Evolutionary conservation across 208 protist genomes (phyloP), one percentile per base, ranked within the genome.

Genomic region (Crithidia sp.): DNA sequence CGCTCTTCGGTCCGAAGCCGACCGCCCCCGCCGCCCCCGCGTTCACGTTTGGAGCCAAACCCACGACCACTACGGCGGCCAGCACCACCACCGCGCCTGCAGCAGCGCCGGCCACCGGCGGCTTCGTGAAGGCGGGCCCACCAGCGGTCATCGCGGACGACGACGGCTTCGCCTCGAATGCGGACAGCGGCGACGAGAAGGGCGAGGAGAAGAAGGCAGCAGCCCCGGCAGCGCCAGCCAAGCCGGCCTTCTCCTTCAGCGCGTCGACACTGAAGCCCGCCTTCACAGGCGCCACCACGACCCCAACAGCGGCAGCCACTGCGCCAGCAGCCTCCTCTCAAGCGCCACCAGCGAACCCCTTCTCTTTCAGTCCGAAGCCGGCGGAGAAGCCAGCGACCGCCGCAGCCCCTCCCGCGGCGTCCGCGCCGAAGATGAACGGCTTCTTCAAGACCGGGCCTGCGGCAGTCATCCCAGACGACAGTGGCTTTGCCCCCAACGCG

Each of bases 401-500:
- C 39, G 44, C 68, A 64, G 16, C 55, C 2, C 57, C 57, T n/a
- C 37, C 57, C 9, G 39, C 57, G 47, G 5, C 39, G 9, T 6
- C 57, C 7, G 52, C 52, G 14, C 70, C 40, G 52, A 57, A 50
- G 12, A 41, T 44, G 6, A 88, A 82, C 67, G 45, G 67, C 5
- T 93, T 93, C 78, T 57, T 83, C 43, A 86, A 90, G 70, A 37
- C 64, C 36, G 87, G 90, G 7, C 87, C 87, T 9, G 73, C 87
- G 5, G 85, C 77, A 0, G 87, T 87, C 10, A 88, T 92, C 10
- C 64, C 78, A 2, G 81, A 86, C 4, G 90, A 95, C 73, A 67
- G 81, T 64, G 88, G 86, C 36, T 93, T 95, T 67, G 90, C 90
- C 2, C 72, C 89, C 5, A 72, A 81, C 67, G 82, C 86, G 36